Evolutionary conservation across 2,329 filamentous ascomycete genomes (phyloP).

Genomic region (Simplicillium sp.): DNA sequence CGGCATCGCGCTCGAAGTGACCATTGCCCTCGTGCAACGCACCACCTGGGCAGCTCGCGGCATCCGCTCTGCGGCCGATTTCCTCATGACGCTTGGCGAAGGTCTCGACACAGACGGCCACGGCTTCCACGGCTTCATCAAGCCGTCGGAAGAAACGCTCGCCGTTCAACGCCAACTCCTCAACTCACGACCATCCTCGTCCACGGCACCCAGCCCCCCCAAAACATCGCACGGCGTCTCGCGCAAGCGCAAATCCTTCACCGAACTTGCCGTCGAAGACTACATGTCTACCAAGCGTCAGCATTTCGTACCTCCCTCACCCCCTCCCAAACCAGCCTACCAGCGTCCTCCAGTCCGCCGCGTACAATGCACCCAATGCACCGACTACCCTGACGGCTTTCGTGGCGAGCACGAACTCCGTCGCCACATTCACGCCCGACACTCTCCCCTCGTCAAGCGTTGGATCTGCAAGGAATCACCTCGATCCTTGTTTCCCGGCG

Average conservation of each 20-base stretch:
- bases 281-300: background rate
- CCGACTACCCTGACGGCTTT: constrained; percentile 77
- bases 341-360: constrained; percentile 54
- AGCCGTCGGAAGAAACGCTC: background rate
- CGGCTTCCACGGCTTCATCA: background rate
- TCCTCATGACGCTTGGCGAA: constrained; percentile 38
- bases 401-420: constrained; percentile 81
- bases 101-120: background rate
- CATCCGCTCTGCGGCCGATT: constrained; percentile 38
- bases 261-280: background rate
- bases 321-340: constrained; percentile 28
- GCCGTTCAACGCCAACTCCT: background rate
- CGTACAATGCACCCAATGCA: constrained; percentile 69
- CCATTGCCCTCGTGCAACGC: constrained; percentile 35
- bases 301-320: background rate
- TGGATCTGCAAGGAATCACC: constrained; percentile 48
- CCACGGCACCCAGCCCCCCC: background rate
- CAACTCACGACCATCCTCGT: background rate
- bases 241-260: background rate
- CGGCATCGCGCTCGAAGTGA: constrained; percentile 27
- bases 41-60: constrained; percentile 36
- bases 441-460: constrained; percentile 43
- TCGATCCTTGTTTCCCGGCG: constrained; percentile 24
- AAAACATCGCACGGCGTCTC: no score
- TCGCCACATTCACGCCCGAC: constrained; percentile 53